Evolutionary conservation across 257 asterid genomes (phyloP).

Genomic region (Buddleja alternifolia): DNA sequence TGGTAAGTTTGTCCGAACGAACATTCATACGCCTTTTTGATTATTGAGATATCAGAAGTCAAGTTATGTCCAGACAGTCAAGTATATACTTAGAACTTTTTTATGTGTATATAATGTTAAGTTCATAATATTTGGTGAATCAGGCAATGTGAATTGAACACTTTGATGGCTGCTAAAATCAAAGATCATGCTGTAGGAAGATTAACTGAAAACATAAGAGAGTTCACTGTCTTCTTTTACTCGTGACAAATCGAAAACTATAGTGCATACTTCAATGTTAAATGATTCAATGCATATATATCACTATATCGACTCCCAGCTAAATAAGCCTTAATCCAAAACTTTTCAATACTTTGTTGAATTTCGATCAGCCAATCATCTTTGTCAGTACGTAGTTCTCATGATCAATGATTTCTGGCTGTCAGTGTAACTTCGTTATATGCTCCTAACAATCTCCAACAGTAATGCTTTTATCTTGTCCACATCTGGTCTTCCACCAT

Average conservation of each 20-base stretch:
- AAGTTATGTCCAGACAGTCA: too few relatives aligned
- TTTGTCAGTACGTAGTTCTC: not conserved
- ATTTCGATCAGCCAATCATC: too few relatives aligned
- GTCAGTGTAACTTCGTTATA: slow-evolving; percentile 31
- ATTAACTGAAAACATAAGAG: not conserved
- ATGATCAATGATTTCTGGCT: slow-evolving; percentile 15
- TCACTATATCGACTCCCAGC: slow-evolving; percentile 14
- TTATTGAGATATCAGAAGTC: too few relatives aligned
- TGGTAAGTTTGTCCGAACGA: too few relatives aligned
- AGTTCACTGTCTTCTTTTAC: slow-evolving; percentile 1
- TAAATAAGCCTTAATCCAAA: too few relatives aligned
- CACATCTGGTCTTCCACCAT: slow-evolving; percentile 47
- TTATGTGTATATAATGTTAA: too few relatives aligned
- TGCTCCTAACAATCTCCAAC: slow-evolving; percentile 45
- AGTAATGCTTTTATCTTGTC: slow-evolving; percentile 48
- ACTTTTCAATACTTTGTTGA: too few relatives aligned
- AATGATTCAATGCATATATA: not conserved
- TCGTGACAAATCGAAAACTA: not conserved
- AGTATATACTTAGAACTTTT: too few relatives aligned
- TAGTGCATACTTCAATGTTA: not conserved
- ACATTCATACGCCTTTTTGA: too few relatives aligned
- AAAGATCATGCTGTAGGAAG: not conserved
- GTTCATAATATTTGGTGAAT: too few relatives aligned
- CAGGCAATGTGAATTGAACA: too few relatives aligned
- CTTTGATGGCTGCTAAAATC: too few relatives aligned